Evolutionary conservation across 2,329 filamentous ascomycete species (phyloP).

Genomic region (Fusarium coicis): DNA sequence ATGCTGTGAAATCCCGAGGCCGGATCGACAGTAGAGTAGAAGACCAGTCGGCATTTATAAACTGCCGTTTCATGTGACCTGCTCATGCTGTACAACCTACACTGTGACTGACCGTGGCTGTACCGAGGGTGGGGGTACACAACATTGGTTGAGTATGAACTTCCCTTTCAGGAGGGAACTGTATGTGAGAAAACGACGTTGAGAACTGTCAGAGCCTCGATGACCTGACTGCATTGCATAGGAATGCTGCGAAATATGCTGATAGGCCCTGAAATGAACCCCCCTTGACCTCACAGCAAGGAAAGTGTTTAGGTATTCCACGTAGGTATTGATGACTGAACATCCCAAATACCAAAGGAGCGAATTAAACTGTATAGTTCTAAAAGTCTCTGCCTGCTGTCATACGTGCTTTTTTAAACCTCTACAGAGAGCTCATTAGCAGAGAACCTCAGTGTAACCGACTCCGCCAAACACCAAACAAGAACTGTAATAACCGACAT

Average conservation of each 20-base stretch:
- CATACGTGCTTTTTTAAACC: neutral
- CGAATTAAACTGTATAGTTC: neutral
- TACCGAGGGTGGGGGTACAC: slow-evolving; percentile 30
- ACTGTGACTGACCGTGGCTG: slow-evolving; percentile 31
- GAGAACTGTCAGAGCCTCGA: neutral
- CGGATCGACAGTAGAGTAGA: neutral
- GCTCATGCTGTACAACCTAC: slow-evolving; percentile 28
- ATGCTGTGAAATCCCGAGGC: neutral
- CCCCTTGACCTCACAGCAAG: neutral
- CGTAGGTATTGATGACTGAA: neutral
- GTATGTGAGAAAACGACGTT: neutral
- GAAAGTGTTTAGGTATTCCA: neutral
- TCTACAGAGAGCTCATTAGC: neutral
- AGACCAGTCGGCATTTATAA: neutral
- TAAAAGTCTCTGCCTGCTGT: neutral
- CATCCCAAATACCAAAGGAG: neutral
- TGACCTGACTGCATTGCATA: neutral
- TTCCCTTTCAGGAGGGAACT: neutral
- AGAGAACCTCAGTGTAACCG: slow-evolving; percentile 4
- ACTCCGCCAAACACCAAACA: slow-evolving; percentile 13
- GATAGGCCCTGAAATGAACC: neutral
- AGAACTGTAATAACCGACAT: slow-evolving; percentile 10
- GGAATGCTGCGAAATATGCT: neutral
- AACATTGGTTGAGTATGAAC: slow-evolving; percentile 8
- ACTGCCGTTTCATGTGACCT: slow-evolving; percentile 21